Evolutionary conservation across 1,284 basidiomycete species (phyloP).

Genomic region (Microbotryum saponariae): DNA sequence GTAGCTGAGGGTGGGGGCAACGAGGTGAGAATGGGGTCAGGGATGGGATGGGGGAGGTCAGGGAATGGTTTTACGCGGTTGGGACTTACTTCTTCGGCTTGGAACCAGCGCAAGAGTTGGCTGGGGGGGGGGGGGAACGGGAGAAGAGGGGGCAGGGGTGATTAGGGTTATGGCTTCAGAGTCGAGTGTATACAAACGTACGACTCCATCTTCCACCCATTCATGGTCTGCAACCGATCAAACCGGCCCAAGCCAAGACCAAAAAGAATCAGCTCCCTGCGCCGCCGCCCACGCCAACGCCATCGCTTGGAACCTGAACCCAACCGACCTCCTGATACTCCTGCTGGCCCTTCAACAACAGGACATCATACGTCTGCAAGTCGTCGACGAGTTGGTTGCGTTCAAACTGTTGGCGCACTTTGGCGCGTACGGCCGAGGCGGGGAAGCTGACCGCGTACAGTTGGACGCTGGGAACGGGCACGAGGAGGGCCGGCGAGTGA

Average conservation of each 20-base stretch:
- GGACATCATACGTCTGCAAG: slow-evolving; percentile 72
- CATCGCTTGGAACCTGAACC: neutral
- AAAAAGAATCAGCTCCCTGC: neutral
- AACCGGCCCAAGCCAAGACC: too few relatives aligned
- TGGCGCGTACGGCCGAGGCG: slow-evolving; percentile 69
- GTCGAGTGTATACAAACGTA: slow-evolving; percentile 2
- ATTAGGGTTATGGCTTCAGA: too few relatives aligned
- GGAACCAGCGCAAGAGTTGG: slow-evolving; percentile 42
- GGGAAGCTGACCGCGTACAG: slow-evolving; percentile 79
- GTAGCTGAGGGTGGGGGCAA: neutral
- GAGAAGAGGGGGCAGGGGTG: neutral
- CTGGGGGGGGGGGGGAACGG: neutral
- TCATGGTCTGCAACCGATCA: slow-evolving; percentile 13
- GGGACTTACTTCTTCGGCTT: slow-evolving; percentile 43
- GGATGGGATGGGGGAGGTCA: too few relatives aligned
- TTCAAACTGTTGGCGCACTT: slow-evolving; percentile 83
- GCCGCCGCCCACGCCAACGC: too few relatives aligned
- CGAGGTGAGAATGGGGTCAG: neutral
- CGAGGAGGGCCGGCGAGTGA: too few relatives aligned
- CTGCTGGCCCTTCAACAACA: slow-evolving; percentile 75
- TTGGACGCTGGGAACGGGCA: slow-evolving; percentile 66
- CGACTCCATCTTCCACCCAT: slow-evolving; percentile 36
- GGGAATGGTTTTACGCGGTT: neutral
- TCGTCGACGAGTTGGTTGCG: slow-evolving; percentile 75
- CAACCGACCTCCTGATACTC: slow-evolving; percentile 68